A percentile compares a stretch with the other conserved stretches of the same genome.
Evolutionary conservation across 306 rosid species (phyloP).

Genomic region (Fragaria ananassa): DNA sequence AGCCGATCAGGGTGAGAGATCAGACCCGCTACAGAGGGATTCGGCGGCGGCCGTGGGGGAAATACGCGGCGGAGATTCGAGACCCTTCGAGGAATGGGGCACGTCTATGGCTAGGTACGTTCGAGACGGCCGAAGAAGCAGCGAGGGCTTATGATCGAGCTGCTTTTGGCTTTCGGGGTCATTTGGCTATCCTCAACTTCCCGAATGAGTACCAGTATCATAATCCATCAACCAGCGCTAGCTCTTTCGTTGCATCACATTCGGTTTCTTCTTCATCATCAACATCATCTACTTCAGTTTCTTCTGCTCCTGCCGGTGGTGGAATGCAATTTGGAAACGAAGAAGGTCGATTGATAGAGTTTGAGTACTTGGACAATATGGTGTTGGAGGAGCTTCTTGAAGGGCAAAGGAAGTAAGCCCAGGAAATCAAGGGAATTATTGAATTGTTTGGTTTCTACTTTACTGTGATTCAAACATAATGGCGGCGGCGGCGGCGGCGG

Average conservation of each 20-base stretch:
- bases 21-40: conserved; percentile 69
- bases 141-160: conserved; percentile 92
- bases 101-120: conserved; percentile 84
- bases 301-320: background rate
- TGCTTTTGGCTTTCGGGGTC: conserved; percentile 81
- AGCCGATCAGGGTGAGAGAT: conserved; percentile 9
- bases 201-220: conserved; percentile 62
- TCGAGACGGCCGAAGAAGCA: conserved; percentile 78
- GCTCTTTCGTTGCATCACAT: conserved; percentile 1
- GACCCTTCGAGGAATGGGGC: conserved; percentile 86
- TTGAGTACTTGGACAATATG: conserved; percentile 64
- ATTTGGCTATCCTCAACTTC: conserved; percentile 78
- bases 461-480: background rate
- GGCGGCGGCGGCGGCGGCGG: background rate
- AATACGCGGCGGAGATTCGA: conserved; percentile 87
- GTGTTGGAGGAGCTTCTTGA: conserved; percentile 75
- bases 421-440: background rate
- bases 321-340: background rate
- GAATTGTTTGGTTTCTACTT: background rate
- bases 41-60: conserved; percentile 87
- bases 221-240: conserved; percentile 18
- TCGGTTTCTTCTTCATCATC: conserved; percentile 26
- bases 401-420: conserved; percentile 22
- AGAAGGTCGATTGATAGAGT: conserved; percentile 42
- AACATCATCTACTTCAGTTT: background rate